phyloP scores from a whole-genome alignment of 1,284 basidiomycete species.

The Leccinum angustisporum region DNA sequence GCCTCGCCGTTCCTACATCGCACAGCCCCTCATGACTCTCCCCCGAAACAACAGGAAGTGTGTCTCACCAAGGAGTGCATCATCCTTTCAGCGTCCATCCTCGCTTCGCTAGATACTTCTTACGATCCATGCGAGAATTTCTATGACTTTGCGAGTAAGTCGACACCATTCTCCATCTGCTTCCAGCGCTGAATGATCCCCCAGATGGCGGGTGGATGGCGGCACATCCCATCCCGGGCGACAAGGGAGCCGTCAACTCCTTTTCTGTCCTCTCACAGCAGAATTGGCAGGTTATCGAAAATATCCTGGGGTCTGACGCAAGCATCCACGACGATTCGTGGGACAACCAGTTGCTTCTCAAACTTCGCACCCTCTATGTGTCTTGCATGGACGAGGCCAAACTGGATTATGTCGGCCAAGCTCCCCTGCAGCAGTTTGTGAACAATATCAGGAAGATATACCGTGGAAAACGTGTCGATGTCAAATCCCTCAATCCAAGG shows the following conservation, averaged over 20 bases:
- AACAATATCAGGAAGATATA: constrained; percentile 57
- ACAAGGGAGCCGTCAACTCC: constrained; percentile 69
- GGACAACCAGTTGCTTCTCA: constrained; percentile 72
- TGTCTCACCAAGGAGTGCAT: constrained; percentile 87
- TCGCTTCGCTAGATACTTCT: constrained; percentile 78
- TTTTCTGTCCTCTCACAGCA: constrained; percentile 62
- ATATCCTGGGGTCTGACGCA: constrained; percentile 51
- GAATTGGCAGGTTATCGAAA: constrained; percentile 65
- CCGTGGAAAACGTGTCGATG: constrained; percentile 47
- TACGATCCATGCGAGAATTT: constrained; percentile 96
- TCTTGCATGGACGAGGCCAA: constrained; percentile 81
- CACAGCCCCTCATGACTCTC: constrained; percentile 1
- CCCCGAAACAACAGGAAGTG: constrained; percentile 42
- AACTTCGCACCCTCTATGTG: constrained; percentile 78
- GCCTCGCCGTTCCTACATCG: background rate
- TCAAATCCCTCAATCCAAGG: constrained; percentile 37
- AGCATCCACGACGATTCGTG: constrained; percentile 36
- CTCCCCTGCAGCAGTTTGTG: constrained; percentile 62
- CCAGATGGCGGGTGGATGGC: constrained; percentile 83
- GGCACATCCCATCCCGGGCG: constrained; percentile 79
- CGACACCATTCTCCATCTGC: constrained; percentile 2
- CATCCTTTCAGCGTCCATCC: constrained; percentile 77
- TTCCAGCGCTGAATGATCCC: constrained; percentile 2
- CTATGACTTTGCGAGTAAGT: constrained; percentile 86
- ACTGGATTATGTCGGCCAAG: constrained; percentile 61